Base-by-base conservation (phyloP, 441 rosid species). In the Adansonia grandidieri region DNA sequence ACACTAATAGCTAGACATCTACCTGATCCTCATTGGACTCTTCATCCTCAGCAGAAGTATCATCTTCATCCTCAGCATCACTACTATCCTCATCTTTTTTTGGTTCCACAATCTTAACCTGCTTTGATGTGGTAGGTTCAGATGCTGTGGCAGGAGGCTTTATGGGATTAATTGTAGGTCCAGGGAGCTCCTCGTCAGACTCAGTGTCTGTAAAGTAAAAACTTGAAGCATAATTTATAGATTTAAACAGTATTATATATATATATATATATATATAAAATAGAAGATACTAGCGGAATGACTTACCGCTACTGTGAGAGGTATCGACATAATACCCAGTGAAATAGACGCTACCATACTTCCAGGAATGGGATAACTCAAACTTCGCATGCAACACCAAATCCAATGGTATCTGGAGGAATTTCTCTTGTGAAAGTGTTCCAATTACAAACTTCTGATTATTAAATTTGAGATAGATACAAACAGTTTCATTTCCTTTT, bases 301-400 rank as follows among this genome's bases (percentile, higher is more conserved):
- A 82, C 87, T 84, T 78, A 86, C 92, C 88, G 67, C 79, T 60
- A 61, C 48, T 64, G 72, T 66, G 54, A 40, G 24, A 2, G 2
- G 54, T 53, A 28, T 73, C 82, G 50, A 87, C 81, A 78, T 76
- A 84, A 80, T 93, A 95, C 61, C 98, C 98, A 20, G 87, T 45
- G 80, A 95, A 89, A 85, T 77, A 88, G 60, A 95, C 90, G 57
- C 93, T 92, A 74, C 93, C 98, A 75, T 85, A 80, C 82, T 86
- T 91, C 93, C 90, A 85, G 71, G 74, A 88, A 84, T 95, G 98
- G n/a, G 91, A 95, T 37, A 95, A 84, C 87, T 88, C 91, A 83
- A 90, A 92, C 61, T 78, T 78, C 62, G 67, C 79, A 53, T 93
- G 89, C 79, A 93, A 77, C 28, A 88, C 89, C 84, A 93, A 80